Evolutionary conservation across 768 basidiomycete genomes (phyloP).

Genomic region (Pholiota microspora): DNA sequence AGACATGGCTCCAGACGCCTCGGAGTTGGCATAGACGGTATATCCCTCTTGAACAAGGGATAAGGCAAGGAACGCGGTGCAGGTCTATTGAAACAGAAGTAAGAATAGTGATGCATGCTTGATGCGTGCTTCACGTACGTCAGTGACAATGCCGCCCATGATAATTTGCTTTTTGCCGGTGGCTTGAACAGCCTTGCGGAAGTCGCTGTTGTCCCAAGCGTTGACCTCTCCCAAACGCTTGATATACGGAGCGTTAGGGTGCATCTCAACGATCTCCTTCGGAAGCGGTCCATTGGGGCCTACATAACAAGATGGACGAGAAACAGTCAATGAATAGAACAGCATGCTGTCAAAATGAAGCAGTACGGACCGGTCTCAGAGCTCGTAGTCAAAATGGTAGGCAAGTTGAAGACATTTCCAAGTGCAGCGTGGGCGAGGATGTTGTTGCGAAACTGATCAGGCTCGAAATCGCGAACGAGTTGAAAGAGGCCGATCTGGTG

Average conservation of each 20-base stretch:
- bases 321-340: too few relatives aligned
- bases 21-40: too few relatives aligned
- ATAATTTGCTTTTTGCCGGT: slow-evolving; percentile 51
- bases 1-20: too few relatives aligned
- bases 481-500: slow-evolving; percentile 49
- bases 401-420: slow-evolving; percentile 43
- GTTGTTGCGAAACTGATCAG: slow-evolving; percentile 40
- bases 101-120: too few relatives aligned
- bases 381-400: slow-evolving; percentile 44
- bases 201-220: slow-evolving; percentile 51
- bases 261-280: slow-evolving; percentile 42
- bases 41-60: slow-evolving; percentile 45
- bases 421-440: too few relatives aligned
- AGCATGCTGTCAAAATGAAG: too few relatives aligned
- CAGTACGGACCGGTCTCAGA: slow-evolving; percentile 36
- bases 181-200: too few relatives aligned
- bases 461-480: slow-evolving; percentile 39
- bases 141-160: slow-evolving; percentile 49
- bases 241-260: slow-evolving; percentile 42
- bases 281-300: slow-evolving; percentile 50
- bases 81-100: too few relatives aligned
- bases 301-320: slow-evolving; percentile 12
- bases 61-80: too few relatives aligned
- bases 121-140: too few relatives aligned
- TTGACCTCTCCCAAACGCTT: slow-evolving; percentile 48